Percentiles rank a stretch among this genome's conserved stretches.
These are phyloP conservation scores for Phytopythium delawarense DNA, from an alignment of 352 stramenopile species.

Conservation along the genomic window DNA sequence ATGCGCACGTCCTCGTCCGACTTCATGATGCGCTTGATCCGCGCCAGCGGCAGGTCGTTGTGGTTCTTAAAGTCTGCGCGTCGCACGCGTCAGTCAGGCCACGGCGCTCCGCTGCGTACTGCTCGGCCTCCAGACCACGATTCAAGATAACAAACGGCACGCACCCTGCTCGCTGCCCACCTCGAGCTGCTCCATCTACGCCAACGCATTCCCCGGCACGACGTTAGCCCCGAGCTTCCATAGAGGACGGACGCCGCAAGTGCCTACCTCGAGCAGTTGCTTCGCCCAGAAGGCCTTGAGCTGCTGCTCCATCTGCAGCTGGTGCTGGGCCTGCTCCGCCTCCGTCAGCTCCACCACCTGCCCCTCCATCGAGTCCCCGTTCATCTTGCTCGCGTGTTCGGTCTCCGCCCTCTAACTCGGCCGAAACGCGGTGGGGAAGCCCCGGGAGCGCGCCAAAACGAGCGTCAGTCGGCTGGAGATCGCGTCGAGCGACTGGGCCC, in stretches of 20 bases:
- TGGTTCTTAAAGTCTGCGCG: constrained; percentile 97
- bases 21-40: constrained; percentile 99
- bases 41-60: constrained; percentile 97
- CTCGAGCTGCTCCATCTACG: constrained; percentile 88
- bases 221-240: neutral
- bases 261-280: constrained; percentile 74
- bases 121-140: neutral
- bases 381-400: constrained; percentile 2
- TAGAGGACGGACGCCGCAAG: too few relatives aligned
- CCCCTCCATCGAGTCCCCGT: constrained; percentile 54
- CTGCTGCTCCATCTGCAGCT: constrained; percentile 86
- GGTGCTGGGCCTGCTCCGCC: constrained; percentile 80
- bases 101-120: too few relatives aligned
- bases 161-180: constrained; percentile 92
- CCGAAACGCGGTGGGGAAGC: neutral
- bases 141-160: neutral
- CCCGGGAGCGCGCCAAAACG: neutral
- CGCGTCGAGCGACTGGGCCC: neutral
- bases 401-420: neutral
- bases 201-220: neutral
- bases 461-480: neutral
- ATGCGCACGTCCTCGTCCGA: constrained; percentile 97
- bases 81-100: neutral
- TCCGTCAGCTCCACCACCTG: constrained; percentile 86
- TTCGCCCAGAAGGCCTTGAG: constrained; percentile 93